Evolutionary conservation across 768 basidiomycete species (phyloP).

Genomic region (Phylloporus sp.): DNA sequence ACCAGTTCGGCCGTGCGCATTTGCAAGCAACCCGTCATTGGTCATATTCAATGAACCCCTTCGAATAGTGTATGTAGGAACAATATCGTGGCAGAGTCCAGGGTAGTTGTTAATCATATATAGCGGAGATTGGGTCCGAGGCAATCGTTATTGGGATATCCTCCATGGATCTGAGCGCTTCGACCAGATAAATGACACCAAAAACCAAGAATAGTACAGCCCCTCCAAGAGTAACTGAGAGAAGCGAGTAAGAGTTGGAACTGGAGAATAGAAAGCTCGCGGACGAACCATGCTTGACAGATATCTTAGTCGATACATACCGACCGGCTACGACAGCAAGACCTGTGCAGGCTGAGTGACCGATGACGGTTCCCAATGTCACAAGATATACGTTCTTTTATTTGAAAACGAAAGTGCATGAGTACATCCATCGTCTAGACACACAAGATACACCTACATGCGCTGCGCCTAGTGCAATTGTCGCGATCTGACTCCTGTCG

Average conservation of each 20-base stretch:
- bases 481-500: conserved; percentile 94
- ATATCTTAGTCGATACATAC: conserved; percentile 90
- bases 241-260: neutral
- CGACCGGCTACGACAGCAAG: conserved; percentile 93
- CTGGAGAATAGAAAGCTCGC: neutral
- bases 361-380: conserved; percentile 83
- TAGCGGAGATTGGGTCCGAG: conserved; percentile 4
- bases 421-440: conserved; percentile 1
- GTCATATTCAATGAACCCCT: neutral
- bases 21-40: neutral
- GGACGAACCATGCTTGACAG: conserved; percentile 81
- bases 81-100: neutral
- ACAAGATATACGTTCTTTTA: conserved; percentile 87
- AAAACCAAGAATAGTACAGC: conserved; percentile 81
- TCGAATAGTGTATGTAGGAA: conserved; percentile 2
- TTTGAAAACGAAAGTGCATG: neutral
- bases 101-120: neutral
- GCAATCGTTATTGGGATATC: conserved; percentile 17
- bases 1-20: neutral
- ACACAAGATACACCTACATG: conserved; percentile 56
- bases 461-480: conserved; percentile 91
- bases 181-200: conserved; percentile 72
- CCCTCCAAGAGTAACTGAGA: conserved; percentile 79
- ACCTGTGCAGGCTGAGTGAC: conserved; percentile 83
- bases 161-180: conserved; percentile 40